Base-by-base conservation (phyloP, 768 basidiomycete genomes). In the Boletus sp. region DNA sequence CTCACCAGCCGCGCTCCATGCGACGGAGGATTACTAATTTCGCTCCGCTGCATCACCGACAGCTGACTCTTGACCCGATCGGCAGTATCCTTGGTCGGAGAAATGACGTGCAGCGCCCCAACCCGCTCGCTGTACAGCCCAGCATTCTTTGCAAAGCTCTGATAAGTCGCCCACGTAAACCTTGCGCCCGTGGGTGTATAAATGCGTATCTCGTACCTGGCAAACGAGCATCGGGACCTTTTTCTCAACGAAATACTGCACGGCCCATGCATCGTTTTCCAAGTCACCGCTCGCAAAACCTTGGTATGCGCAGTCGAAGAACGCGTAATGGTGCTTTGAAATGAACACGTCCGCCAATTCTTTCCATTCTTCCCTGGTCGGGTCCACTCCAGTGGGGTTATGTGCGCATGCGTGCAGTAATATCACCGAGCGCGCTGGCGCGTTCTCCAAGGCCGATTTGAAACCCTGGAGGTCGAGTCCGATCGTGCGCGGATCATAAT, bases 91-190 rank as follows among this genome's bases (percentile, higher is more conserved):
- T 78, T 70, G 57, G 75, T 72, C 37, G 78, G 70, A 9, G 85
- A 78, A 33, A 97, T 80, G 50, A 98, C 69, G 71, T 97, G 94
- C 56, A 98, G 76, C n/a, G 93, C 93, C 19, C 95, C 95, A 41
- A 96, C 83, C 11, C 95, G 91, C 73, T 98, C 93, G 23, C 92
- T 88, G 68, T 98, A 98, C 69, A 98, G 68, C 19, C 95, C 96
- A 27, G 93, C 93, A 67, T 96, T 96, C 79, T 96, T 95, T 30
- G 97, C 96, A 74, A 97, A 99, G 70, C 91, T 94, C 89, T 98
- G 75, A 49, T 33, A 33, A 7, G 23, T 50, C 1, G 15, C 19
- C 32, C 32, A 41, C 41, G 53, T 72, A 11, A 70, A 40, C 39
- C 11, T 11, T 9, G 32, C 40, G 30, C 35, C 35, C 17, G 35